phyloP scores from a whole-genome alignment of 495 filamentous ascomycete species.

The Aspergillus olivimuriae region DNA sequence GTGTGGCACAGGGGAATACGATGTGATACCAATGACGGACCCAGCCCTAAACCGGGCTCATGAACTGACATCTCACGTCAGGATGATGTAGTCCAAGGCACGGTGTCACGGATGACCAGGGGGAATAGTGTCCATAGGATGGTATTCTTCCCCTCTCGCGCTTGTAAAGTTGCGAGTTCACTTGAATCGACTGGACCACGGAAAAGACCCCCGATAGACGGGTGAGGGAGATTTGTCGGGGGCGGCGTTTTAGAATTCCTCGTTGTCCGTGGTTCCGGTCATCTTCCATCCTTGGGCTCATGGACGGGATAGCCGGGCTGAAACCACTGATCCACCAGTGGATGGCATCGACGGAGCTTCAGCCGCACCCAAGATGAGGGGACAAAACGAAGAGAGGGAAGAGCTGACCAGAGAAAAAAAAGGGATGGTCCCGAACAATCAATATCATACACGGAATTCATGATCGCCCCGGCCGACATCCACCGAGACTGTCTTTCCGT shows the following conservation, averaged over 20 bases:
- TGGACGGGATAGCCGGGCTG: constrained; percentile 7
- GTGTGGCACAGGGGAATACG: background rate
- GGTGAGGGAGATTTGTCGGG: constrained; percentile 3
- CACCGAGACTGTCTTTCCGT: background rate
- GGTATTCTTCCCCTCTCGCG: background rate
- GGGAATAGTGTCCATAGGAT: background rate
- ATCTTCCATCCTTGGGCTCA: constrained; percentile 4
- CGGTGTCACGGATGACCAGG: no score
- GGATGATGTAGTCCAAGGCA: background rate
- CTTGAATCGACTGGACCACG: background rate
- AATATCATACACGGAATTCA: constrained; percentile 7
- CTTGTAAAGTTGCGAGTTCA: background rate
- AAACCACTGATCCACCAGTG: constrained; percentile 12
- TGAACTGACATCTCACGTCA: background rate
- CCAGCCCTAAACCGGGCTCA: background rate
- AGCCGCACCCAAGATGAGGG: no score
- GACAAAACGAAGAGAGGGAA: background rate
- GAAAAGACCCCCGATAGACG: background rate
- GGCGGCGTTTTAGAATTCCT: background rate
- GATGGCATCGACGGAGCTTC: constrained; percentile 2
- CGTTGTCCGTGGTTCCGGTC: constrained; percentile 3
- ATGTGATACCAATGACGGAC: background rate
- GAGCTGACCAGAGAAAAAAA: background rate
- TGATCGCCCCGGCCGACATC: background rate
- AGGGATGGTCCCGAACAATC: constrained; percentile 1